phyloP scores from a whole-genome alignment of 768 basidiomycete species.

The Xerocomellus chrysenteron region DNA sequence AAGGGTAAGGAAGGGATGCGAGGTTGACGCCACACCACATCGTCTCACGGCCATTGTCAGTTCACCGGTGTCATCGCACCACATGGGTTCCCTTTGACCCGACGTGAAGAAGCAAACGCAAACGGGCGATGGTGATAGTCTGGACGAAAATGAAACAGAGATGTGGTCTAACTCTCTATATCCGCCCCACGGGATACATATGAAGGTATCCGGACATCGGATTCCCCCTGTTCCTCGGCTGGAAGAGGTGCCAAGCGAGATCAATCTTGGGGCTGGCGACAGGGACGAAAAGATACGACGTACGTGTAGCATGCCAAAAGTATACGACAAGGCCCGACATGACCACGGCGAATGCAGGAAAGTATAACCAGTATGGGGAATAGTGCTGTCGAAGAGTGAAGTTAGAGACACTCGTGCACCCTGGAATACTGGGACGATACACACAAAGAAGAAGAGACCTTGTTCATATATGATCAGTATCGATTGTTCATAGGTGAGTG shows the following conservation, averaged over 20 bases:
- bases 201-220: conserved; percentile 21
- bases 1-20: background rate
- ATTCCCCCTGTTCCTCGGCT: conserved; percentile 74
- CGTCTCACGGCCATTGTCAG: background rate
- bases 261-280: background rate
- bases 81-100: too few relatives aligned
- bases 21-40: background rate
- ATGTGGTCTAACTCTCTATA: conserved; percentile 7
- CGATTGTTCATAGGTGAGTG: background rate
- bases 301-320: conserved; percentile 84
- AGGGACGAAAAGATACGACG: conserved; percentile 29
- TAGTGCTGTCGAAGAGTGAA: conserved; percentile 54
- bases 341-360: conserved; percentile 71
- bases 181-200: conserved; percentile 10
- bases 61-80: background rate
- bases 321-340: conserved; percentile 74
- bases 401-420: background rate
- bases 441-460: conserved; percentile 55
- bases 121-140: background rate
- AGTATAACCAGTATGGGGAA: conserved; percentile 86
- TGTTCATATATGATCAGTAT: conserved; percentile 1
- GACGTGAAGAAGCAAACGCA: background rate
- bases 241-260: background rate
- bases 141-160: background rate
- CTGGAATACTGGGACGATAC: conserved; percentile 6